Percentiles rank a stretch among this genome's conserved stretches.
These are phyloP conservation scores for Talaromyces sp. DNA, from an alignment of 2,329 filamentous ascomycete genomes.

Conservation along the genomic window DNA sequence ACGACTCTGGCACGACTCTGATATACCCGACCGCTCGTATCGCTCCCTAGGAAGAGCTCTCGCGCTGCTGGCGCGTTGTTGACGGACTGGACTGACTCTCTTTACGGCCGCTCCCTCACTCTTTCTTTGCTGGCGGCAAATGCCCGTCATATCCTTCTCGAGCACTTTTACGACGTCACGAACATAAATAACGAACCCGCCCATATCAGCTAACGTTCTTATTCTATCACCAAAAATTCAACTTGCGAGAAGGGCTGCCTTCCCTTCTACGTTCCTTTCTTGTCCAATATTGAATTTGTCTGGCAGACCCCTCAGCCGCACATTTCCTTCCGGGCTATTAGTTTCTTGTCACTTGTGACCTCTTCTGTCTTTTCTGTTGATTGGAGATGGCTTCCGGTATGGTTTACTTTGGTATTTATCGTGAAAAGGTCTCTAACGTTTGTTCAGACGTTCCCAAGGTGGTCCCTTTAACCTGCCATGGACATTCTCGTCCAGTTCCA, in stretches of 20 bases:
- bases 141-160: neutral
- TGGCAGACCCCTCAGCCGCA: neutral
- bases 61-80: neutral
- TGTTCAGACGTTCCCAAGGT: constrained; percentile 49
- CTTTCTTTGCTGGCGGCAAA: neutral
- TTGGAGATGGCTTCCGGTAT: neutral
- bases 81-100: neutral
- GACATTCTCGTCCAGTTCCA: constrained; percentile 86
- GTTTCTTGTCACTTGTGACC: neutral
- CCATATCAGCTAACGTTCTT: neutral
- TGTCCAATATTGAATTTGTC: neutral
- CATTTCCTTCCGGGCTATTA: neutral
- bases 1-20: neutral
- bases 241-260: neutral
- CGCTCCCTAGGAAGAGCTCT: neutral
- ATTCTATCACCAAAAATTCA: neutral
- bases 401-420: neutral
- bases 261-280: neutral
- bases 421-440: neutral
- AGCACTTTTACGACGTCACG: neutral
- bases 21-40: neutral
- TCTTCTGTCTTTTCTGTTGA: neutral
- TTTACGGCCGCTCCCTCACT: neutral
- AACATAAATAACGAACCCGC: neutral
- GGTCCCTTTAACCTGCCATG: constrained; percentile 88